Conservation (phyloP, 805 yeast genomes). For the Zygotorulaspora florentina region DNA sequence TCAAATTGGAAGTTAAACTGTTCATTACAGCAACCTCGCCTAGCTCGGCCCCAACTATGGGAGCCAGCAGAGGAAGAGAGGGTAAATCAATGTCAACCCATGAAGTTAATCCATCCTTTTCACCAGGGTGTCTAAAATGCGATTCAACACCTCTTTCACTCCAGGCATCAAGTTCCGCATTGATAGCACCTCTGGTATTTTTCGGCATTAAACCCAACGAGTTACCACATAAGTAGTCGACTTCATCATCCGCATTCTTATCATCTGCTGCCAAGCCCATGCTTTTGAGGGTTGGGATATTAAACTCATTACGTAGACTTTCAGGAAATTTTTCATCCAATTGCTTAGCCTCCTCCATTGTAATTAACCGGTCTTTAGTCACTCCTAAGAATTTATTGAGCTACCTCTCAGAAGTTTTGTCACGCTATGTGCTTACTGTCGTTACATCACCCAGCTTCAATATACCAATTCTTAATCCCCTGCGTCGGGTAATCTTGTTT, state of each 20-base stretch:
- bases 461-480: not conserved
- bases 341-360: slow-evolving; percentile 22
- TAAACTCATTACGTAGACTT: slow-evolving; percentile 45
- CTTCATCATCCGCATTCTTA: slow-evolving; percentile 12
- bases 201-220: slow-evolving; percentile 90
- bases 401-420: too few relatives aligned
- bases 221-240: slow-evolving; percentile 81
- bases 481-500: not conserved
- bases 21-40: slow-evolving; percentile 89
- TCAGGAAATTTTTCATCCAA: slow-evolving; percentile 41
- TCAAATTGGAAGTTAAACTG: slow-evolving; percentile 76
- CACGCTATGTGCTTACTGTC: not conserved
- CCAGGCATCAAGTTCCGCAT: slow-evolving; percentile 80
- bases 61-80: slow-evolving; percentile 60
- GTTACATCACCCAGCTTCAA: not conserved
- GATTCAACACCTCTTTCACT: slow-evolving; percentile 73
- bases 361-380: not conserved
- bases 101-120: slow-evolving; percentile 44
- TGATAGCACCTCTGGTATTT: slow-evolving; percentile 51
- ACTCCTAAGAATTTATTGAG: too few relatives aligned
- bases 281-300: slow-evolving; percentile 61
- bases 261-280: slow-evolving; percentile 43
- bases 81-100: slow-evolving; percentile 90
- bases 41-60: slow-evolving; percentile 68
- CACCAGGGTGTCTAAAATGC: slow-evolving; percentile 67